phyloP scores from a whole-genome alignment of 768 basidiomycete genomes.

The Pisolithus albus region DNA sequence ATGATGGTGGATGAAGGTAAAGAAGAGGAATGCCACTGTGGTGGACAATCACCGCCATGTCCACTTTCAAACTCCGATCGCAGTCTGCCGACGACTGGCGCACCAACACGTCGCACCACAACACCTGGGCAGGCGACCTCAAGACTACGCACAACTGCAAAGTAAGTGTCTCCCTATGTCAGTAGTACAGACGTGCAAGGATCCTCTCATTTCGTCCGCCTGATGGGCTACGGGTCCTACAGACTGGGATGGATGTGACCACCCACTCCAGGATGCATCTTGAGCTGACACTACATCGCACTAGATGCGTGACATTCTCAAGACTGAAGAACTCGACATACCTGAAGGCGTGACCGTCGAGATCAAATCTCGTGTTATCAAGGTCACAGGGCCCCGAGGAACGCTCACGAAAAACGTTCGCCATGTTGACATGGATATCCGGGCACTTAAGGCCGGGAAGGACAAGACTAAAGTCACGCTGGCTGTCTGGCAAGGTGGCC shows the following conservation, averaged over 20 bases:
- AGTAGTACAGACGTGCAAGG: not conserved
- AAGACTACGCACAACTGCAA: constrained; percentile 21
- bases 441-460: constrained; percentile 66
- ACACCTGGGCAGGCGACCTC: constrained; percentile 9
- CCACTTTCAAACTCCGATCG: constrained; percentile 32
- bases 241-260: constrained; percentile 35
- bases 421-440: constrained; percentile 92
- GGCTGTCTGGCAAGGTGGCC: constrained; percentile 95
- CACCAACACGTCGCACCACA: constrained; percentile 1
- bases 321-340: constrained; percentile 88
- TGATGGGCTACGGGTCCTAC: not conserved
- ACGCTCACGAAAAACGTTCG: constrained; percentile 87
- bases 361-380: constrained; percentile 89
- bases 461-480: constrained; percentile 69
- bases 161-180: constrained; percentile 17
- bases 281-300: constrained; percentile 19
- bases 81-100: constrained; percentile 15
- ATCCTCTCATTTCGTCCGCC: not conserved
- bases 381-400: constrained; percentile 89
- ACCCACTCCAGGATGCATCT: constrained; percentile 23
- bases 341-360: constrained; percentile 79
- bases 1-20: constrained; percentile 43
- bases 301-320: constrained; percentile 89
- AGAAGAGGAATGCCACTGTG: constrained; percentile 22
- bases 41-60: constrained; percentile 20